Conservation (phyloP, 257 asterid genomes). For the Solanum arcanum region DNA sequence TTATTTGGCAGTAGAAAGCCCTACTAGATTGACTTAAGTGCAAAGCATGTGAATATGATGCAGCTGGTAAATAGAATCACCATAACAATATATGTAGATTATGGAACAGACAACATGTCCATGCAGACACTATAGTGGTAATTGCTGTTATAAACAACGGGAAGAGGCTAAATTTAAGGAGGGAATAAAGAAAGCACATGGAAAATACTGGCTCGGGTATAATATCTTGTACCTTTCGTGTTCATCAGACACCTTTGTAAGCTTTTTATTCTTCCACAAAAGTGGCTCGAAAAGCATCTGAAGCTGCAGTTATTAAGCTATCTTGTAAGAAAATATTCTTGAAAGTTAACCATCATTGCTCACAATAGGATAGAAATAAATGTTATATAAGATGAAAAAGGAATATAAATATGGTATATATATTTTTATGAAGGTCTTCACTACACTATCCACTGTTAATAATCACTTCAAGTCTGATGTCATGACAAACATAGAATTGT, state of each 20-base stretch:
- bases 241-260: conserved; percentile 17
- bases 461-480: not conserved
- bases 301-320: conserved; percentile 38
- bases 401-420: not conserved
- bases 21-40: not conserved
- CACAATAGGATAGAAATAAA: not conserved
- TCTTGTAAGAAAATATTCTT: not conserved
- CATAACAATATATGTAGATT: not conserved
- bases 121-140: not conserved
- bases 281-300: conserved; percentile 74
- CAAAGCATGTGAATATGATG: not conserved
- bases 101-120: not conserved
- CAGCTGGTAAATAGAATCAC: not conserved
- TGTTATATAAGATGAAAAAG: not conserved
- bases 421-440: not conserved
- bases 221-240: conserved; percentile 48
- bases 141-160: not conserved
- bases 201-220: not conserved
- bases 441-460: not conserved
- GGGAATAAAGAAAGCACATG: not conserved
- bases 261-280: conserved; percentile 56
- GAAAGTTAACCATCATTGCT: not conserved
- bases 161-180: not conserved
- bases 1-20: not conserved
- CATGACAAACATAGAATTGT: not conserved